These are phyloP conservation scores for Chlorokybus atmophyticus DNA, from an alignment of 139 green algal genomes.

Conservation along the genomic window DNA sequence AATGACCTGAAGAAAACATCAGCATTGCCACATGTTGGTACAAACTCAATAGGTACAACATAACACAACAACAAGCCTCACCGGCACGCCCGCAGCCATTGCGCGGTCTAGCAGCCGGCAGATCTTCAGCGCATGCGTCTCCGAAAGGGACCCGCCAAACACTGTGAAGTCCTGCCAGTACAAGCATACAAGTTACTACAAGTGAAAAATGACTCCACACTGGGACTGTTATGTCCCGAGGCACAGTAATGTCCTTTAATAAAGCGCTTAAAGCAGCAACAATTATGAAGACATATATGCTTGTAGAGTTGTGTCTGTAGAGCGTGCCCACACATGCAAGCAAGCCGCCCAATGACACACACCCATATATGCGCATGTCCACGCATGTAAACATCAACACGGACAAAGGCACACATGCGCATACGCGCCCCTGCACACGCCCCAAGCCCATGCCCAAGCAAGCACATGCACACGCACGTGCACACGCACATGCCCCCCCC, in stretches of 20 bases:
- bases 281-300: constrained; percentile 2
- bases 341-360: too few species aligned
- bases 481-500: too few species aligned
- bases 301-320: neutral
- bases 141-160: constrained; percentile 42
- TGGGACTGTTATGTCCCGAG: neutral
- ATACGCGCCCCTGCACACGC: too few species aligned
- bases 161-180: constrained; percentile 54
- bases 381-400: too few species aligned
- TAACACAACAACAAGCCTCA: neutral
- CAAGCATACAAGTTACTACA: constrained; percentile 15
- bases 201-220: neutral
- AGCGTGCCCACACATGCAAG: too few species aligned
- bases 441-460: too few species aligned
- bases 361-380: too few species aligned
- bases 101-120: constrained; percentile 28
- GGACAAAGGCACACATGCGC: too few species aligned
- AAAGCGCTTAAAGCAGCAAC: neutral
- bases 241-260: neutral
- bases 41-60: neutral
- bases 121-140: constrained; percentile 50
- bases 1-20: constrained; percentile 27
- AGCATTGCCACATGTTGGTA: neutral
- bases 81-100: constrained; percentile 22
- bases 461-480: too few species aligned